Evolutionary conservation across 306 rosid genomes (phyloP).

Genomic region (barrel medic (Medicago truncatula)): DNA sequence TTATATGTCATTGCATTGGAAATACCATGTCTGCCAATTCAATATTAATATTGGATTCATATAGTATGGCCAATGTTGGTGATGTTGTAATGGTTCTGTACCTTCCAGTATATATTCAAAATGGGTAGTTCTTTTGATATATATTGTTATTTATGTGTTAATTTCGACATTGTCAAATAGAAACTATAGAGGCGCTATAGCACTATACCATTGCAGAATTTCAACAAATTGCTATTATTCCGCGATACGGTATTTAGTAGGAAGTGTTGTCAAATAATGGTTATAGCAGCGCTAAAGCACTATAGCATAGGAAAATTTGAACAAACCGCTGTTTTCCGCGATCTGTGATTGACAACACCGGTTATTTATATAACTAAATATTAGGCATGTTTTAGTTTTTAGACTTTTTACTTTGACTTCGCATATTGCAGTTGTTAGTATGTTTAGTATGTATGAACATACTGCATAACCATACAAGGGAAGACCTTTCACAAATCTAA

Average conservation of each 20-base stretch:
- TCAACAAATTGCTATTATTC: too few species aligned
- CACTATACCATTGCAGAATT: too few species aligned
- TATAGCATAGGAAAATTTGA: too few species aligned
- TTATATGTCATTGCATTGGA: neutral
- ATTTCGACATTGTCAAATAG: neutral
- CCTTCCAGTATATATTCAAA: neutral
- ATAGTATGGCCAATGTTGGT: too few species aligned
- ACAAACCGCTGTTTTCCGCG: too few species aligned
- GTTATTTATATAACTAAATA: constrained; percentile 6
- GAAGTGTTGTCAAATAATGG: too few species aligned
- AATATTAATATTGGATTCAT: neutral
- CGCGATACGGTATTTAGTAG: too few species aligned
- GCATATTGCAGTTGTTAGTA: constrained; percentile 11
- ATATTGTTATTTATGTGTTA: too few species aligned
- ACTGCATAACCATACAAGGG: constrained; percentile 2
- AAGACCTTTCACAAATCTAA: constrained; percentile 9
- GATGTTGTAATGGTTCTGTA: too few species aligned
- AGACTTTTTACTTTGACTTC: neutral
- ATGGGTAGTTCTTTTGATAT: neutral
- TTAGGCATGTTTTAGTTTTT: neutral
- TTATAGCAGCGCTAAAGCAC: too few species aligned
- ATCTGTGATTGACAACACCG: too few species aligned
- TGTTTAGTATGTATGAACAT: neutral
- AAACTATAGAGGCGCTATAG: too few species aligned
- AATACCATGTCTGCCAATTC: constrained; percentile 9